A percentile compares a stretch with the other conserved stretches of the same genome.
These are phyloP conservation scores for Saraca asoca DNA, from an alignment of 331 rosid species.

Conservation along the genomic window DNA sequence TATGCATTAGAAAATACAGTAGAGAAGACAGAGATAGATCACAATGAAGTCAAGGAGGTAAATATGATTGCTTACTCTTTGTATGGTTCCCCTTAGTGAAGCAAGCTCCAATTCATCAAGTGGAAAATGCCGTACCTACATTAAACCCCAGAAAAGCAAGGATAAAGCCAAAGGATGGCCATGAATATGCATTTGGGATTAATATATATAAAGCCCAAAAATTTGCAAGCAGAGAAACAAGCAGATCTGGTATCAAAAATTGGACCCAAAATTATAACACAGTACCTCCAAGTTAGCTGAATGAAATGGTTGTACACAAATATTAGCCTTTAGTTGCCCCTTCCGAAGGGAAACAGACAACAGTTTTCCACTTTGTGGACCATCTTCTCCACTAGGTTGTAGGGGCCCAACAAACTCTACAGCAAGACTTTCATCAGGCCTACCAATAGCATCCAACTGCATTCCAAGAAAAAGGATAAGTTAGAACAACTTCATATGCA, in stretches of 20 bases:
- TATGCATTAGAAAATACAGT: neutral
- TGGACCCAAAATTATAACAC: constrained; percentile 18
- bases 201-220: constrained; percentile 11
- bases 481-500: constrained; percentile 21
- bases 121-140: constrained; percentile 75
- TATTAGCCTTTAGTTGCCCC: constrained; percentile 73
- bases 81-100: constrained; percentile 88
- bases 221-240: constrained; percentile 27
- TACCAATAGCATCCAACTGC: constrained; percentile 87
- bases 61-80: constrained; percentile 59
- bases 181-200: constrained; percentile 7
- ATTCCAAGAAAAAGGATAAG: constrained; percentile 36
- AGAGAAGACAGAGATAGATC: constrained; percentile 17
- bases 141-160: constrained; percentile 27
- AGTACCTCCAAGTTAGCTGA: constrained; percentile 91
- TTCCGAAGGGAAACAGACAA: constrained; percentile 74
- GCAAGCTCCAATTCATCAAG: constrained; percentile 90
- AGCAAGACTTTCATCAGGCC: constrained; percentile 89
- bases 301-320: constrained; percentile 64
- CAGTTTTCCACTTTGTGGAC: constrained; percentile 52
- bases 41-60: constrained; percentile 27
- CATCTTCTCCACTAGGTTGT: constrained; percentile 57
- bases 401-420: constrained; percentile 74
- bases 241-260: constrained; percentile 17
- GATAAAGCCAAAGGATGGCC: neutral